phyloP scores from a whole-genome alignment of 2,329 filamentous ascomycete species.

The Sclerotinia nivalis region DNA sequence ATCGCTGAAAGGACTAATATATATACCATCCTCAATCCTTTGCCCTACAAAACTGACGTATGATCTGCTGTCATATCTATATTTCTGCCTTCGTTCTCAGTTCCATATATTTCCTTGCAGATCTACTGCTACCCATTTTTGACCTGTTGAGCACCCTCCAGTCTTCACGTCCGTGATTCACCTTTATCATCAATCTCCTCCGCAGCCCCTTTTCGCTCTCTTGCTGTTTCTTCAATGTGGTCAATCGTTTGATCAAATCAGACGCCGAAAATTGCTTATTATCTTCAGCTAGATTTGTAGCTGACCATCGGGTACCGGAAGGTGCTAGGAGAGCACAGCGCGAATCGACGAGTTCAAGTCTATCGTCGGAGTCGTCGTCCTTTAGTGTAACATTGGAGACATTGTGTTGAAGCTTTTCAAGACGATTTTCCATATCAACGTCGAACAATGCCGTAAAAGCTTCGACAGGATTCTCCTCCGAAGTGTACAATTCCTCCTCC shows the following conservation, averaged over 20 bases:
- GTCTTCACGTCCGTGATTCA: not conserved
- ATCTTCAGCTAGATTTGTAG: not conserved
- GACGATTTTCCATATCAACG: no score
- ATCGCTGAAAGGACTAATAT: not conserved
- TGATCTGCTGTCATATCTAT: not conserved
- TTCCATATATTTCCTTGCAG: not conserved
- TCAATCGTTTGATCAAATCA: not conserved
- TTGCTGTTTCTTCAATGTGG: not conserved
- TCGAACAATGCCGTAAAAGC: conserved; percentile 1
- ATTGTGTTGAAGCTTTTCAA: not conserved
- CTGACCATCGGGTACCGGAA: not conserved
- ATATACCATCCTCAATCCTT: not conserved
- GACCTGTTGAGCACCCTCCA: not conserved
- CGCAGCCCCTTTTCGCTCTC: not conserved
- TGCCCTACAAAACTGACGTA: not conserved
- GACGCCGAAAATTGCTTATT: not conserved
- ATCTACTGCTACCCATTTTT: not conserved
- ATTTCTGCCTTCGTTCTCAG: not conserved
- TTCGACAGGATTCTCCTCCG: not conserved
- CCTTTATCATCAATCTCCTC: not conserved
- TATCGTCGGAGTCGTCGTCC: not conserved
- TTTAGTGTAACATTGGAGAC: not conserved
- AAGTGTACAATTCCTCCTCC: not conserved
- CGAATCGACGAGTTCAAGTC: not conserved
- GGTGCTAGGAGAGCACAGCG: not conserved